Evolutionary conservation across 192 early-diverging fungal genomes (phyloP).

Genomic region (Entomortierella beljakovae): DNA sequence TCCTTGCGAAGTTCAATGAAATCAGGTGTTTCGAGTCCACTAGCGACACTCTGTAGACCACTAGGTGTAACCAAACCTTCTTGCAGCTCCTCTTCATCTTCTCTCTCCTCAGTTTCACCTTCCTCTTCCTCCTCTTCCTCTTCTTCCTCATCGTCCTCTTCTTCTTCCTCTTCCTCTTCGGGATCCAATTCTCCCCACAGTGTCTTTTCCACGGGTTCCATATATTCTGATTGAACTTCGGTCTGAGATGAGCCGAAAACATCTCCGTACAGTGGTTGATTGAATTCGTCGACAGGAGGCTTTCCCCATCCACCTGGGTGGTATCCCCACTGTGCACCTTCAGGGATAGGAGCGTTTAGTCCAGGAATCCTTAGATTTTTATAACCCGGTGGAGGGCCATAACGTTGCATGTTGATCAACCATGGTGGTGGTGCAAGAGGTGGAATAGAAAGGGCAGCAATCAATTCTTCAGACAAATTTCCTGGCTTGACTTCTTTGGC

Average conservation of each 20-base stretch:
- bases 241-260: slow-evolving; percentile 84
- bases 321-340: slow-evolving; percentile 97
- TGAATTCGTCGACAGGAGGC: slow-evolving; percentile 87
- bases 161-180: slow-evolving; percentile 69
- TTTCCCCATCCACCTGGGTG: slow-evolving; percentile 96
- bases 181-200: slow-evolving; percentile 94
- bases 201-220: slow-evolving; percentile 76
- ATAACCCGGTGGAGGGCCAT: slow-evolving; percentile 96
- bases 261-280: slow-evolving; percentile 95
- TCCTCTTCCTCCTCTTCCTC: slow-evolving; percentile 80
- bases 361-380: slow-evolving; percentile 92
- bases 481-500: slow-evolving; percentile 92
- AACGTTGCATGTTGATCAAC: slow-evolving; percentile 98
- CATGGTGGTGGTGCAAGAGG: slow-evolving; percentile 95
- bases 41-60: slow-evolving; percentile 78
- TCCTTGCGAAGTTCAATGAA: slow-evolving; percentile 92
- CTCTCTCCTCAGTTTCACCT: slow-evolving; percentile 67
- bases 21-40: slow-evolving; percentile 85
- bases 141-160: slow-evolving; percentile 58
- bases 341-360: slow-evolving; percentile 95
- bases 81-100: slow-evolving; percentile 57
- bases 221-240: slow-evolving; percentile 66
- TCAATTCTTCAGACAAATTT: slow-evolving; percentile 85
- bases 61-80: slow-evolving; percentile 89
- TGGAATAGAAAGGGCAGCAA: slow-evolving; percentile 89